phyloP scores from a whole-genome alignment of 768 basidiomycete species.

The Boletus rufocinnamomeus region DNA sequence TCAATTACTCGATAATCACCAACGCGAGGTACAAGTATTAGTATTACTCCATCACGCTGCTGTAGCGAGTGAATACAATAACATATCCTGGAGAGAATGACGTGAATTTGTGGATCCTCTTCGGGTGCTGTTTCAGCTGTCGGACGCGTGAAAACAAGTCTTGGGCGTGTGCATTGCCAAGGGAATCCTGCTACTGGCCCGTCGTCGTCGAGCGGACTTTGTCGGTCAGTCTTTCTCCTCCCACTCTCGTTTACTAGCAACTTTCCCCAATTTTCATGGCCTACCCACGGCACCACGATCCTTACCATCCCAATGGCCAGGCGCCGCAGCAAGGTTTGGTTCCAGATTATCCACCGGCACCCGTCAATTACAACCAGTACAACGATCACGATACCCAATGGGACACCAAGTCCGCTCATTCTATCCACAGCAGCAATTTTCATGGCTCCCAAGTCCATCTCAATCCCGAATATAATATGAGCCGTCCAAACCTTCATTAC shows the following conservation, averaged over 20 bases:
- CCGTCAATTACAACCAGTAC: constrained; percentile 40
- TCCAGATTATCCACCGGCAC: constrained; percentile 40
- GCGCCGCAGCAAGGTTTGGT: constrained; percentile 33
- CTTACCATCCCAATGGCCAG: constrained; percentile 42
- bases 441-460: constrained; percentile 75
- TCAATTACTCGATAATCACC: constrained; percentile 32
- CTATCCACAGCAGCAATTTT: constrained; percentile 55
- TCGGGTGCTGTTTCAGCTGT: neutral
- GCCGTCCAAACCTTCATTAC: constrained; percentile 42
- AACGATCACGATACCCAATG: constrained; percentile 47
- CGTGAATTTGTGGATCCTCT: neutral
- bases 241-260: neutral
- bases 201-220: constrained; percentile 24
- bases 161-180: constrained; percentile 4
- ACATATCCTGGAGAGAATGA: no score
- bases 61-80: no score
- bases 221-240: neutral
- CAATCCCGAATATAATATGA: constrained; percentile 60
- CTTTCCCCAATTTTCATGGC: constrained; percentile 43
- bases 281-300: constrained; percentile 53
- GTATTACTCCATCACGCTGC: no score
- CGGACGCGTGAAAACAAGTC: no score
- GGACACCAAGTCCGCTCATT: constrained; percentile 57
- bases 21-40: no score
- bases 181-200: neutral